Conservation (phyloP, 2,329 filamentous ascomycete genomes). For the Sporothrix dimorphospora region DNA sequence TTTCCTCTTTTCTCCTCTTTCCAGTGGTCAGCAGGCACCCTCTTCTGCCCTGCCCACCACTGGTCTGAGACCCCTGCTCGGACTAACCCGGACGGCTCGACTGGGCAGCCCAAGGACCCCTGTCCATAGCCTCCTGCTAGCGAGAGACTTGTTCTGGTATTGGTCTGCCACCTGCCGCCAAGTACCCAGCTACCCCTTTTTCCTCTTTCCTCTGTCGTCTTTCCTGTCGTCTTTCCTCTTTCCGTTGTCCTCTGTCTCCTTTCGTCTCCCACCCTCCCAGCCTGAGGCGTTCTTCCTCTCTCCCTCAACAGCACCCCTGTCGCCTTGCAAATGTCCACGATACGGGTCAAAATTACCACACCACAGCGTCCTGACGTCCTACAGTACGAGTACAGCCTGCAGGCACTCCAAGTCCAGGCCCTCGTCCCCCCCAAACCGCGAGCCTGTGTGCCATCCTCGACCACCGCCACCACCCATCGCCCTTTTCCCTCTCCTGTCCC, state of each 20-base stretch:
- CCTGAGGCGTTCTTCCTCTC: not conserved
- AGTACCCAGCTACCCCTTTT: not conserved
- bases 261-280: not conserved
- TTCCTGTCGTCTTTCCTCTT: no score
- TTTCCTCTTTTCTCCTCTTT: not conserved
- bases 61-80: not conserved
- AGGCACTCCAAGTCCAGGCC: conserved; percentile 4
- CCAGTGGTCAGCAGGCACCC: conserved; percentile 7
- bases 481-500: not conserved
- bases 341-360: conserved; percentile 1
- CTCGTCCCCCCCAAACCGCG: not conserved
- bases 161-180: not conserved
- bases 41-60: not conserved
- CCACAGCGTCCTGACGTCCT: not conserved
- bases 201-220: not conserved
- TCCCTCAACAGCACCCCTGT: not conserved
- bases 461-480: not conserved
- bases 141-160: not conserved
- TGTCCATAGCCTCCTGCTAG: conserved; percentile 19
- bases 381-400: not conserved
- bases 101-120: no score
- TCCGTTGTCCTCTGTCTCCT: not conserved
- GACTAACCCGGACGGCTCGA: conserved; percentile 2
- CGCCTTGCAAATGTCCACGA: not conserved
- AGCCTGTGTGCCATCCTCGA: not conserved